Base-by-base conservation (phyloP, 2,329 filamentous ascomycete genomes). In the Fusarium sulawesiense region DNA sequence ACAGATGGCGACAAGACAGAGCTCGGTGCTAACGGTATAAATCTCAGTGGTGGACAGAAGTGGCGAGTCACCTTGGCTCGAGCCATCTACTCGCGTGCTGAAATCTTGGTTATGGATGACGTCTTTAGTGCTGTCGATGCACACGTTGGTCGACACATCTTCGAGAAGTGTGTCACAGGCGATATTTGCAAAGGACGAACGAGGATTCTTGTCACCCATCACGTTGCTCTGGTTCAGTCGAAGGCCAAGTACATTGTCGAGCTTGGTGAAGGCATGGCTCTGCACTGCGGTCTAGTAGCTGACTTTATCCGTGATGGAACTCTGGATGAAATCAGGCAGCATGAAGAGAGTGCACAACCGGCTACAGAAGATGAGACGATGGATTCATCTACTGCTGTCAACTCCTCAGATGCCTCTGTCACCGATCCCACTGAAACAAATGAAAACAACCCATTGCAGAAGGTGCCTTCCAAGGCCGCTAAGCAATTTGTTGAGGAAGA, bases 61-160 rank as follows among this genome's bases (percentile, higher is more conserved):
- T 94, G 93, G 91, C 87, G 93, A 55, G 86, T 96, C 32, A 93
- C 92, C 1, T 89, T 97, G 71, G 93, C 93, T 3, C 85, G 93
- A 48, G 92, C 93, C 1, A 83, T 96, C 20, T 96, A 96, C 78
- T 94, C 92, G 3, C 85, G 92, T 16, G 92, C 92, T 2, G 90
- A 91, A 1, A 90, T 94, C 66, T 82, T 97, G 7, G 83, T 96
- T 20, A 84, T 96, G 73, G 93, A 97, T 77, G 93, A 97, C 75
- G 92, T 95, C 42, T 94, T 97, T 78, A 93, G 91, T 75, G 90
- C 93, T 12, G 88, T 96, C 11, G 93, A 97, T 78, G 91, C 92
- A 5, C 92, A 94, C 74, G 92, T 94, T 30, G 93, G 92, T 18
- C 87, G 91, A 29, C 91, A 93, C 73, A 90, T 95, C 50, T 93